A percentile compares a stretch with the other conserved stretches of the same genome.
These are phyloP conservation scores for Rauvolfia tetraphylla DNA, from an alignment of 257 asterid species.

Conservation along the genomic window DNA sequence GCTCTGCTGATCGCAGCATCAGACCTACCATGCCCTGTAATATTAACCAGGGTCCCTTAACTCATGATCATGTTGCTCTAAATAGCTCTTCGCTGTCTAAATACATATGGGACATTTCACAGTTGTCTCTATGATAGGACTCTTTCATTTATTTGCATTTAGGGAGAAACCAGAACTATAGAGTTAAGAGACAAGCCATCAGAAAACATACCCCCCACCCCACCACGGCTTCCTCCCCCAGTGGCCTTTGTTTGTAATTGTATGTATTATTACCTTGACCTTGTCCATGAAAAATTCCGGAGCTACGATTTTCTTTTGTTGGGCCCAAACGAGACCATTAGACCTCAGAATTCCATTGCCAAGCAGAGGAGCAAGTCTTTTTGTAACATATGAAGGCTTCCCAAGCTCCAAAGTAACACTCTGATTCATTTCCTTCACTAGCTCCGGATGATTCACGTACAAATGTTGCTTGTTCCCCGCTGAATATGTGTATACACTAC, in stretches of 20 bases:
- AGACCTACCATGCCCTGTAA: constrained; percentile 66
- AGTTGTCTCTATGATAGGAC: background rate
- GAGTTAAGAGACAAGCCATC: too few relatives aligned
- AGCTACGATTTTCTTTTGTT: constrained; percentile 73
- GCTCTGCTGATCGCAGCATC: constrained; percentile 64
- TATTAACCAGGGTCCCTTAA: background rate
- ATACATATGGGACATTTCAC: background rate
- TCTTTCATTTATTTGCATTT: background rate
- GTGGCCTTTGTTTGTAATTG: background rate
- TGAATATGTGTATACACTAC: constrained; percentile 61
- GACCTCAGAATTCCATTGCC: constrained; percentile 87
- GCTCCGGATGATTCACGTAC: constrained; percentile 61
- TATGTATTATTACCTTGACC: constrained; percentile 58
- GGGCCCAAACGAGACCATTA: constrained; percentile 73
- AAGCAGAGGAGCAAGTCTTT: constrained; percentile 86
- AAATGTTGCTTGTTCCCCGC: constrained; percentile 76
- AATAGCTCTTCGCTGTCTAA: background rate
- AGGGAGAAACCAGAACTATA: background rate
- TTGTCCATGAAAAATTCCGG: constrained; percentile 78
- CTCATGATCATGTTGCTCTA: background rate
- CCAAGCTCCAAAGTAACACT: constrained; percentile 49
- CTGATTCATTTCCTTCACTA: constrained; percentile 77
- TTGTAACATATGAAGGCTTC: constrained; percentile 72
- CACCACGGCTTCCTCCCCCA: too few relatives aligned
- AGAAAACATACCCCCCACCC: too few relatives aligned